phyloP scores from a whole-genome alignment of 208 protist species.

The Lotmaria passim region DNA sequence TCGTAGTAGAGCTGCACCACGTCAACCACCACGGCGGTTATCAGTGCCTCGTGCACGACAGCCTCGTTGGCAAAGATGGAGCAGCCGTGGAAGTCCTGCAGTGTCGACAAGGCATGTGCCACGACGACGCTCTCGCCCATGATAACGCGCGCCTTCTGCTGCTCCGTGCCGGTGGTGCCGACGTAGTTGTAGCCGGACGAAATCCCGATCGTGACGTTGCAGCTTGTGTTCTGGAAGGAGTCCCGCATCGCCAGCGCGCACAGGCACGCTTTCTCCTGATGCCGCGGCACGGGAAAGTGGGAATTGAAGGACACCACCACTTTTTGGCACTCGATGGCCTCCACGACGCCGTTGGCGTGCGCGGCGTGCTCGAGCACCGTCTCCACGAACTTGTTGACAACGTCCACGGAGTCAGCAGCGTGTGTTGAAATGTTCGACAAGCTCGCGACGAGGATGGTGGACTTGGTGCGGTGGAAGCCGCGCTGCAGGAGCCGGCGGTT shows the following conservation, averaged over 20 bases:
- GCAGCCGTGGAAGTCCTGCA: slow-evolving; percentile 39
- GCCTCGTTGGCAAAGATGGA: slow-evolving; percentile 52
- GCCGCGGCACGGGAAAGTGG: slow-evolving; percentile 54
- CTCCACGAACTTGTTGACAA: slow-evolving; percentile 56
- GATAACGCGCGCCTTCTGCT: slow-evolving; percentile 59
- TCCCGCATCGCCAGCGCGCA: slow-evolving; percentile 62
- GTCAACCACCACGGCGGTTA: slow-evolving; percentile 49
- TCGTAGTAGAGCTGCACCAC: slow-evolving; percentile 45
- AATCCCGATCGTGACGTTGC: slow-evolving; percentile 46
- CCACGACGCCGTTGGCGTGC: slow-evolving; percentile 48
- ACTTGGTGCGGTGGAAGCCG: slow-evolving; percentile 48
- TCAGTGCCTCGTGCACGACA: slow-evolving; percentile 40
- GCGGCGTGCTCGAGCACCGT: slow-evolving; percentile 40
- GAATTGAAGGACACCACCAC: slow-evolving; percentile 63
- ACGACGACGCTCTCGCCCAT: slow-evolving; percentile 46
- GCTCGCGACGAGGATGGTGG: slow-evolving; percentile 49
- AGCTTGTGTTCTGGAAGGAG: slow-evolving; percentile 28
- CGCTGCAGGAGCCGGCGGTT: slow-evolving; percentile 31
- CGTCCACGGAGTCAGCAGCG: slow-evolving; percentile 21
- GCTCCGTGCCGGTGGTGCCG: slow-evolving; percentile 62
- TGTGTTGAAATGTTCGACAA: slow-evolving; percentile 32
- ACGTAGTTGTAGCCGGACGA: slow-evolving; percentile 48
- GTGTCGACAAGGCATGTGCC: slow-evolving; percentile 33
- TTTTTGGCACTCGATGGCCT: slow-evolving; percentile 51
- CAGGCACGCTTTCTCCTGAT: slow-evolving; percentile 60